Percentiles rank a stretch among this genome's conserved stretches.
These are phyloP conservation scores for Aspergillus pseudotamarii DNA, from an alignment of 2,329 filamentous ascomycete genomes.

Conservation along the genomic window DNA sequence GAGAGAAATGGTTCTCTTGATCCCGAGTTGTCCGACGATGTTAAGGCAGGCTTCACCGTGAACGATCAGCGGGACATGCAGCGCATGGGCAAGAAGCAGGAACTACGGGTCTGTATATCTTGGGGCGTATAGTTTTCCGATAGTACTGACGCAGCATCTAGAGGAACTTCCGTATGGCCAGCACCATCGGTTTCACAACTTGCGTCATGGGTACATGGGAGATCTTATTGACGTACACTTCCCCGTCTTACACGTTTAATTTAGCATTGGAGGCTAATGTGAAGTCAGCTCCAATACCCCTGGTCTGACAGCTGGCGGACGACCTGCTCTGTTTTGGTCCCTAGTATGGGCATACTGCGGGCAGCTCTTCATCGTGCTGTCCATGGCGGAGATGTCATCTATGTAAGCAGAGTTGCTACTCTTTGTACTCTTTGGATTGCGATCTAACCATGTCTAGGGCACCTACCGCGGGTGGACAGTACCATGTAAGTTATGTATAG, in stretches of 20 bases:
- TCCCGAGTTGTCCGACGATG: background rate
- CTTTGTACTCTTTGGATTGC: background rate
- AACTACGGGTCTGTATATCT: background rate
- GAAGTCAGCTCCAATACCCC: background rate
- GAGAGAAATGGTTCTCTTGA: background rate
- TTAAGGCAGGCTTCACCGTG: background rate
- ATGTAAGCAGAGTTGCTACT: background rate
- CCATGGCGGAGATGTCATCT: conserved; percentile 6
- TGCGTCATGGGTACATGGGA: conserved; percentile 9
- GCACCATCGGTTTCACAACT: conserved; percentile 6
- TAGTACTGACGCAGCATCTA: background rate
- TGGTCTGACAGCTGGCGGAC: background rate
- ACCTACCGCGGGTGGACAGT: conserved; percentile 6
- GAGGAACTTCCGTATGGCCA: conserved; percentile 5
- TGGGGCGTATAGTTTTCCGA: background rate
- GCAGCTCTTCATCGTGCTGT: background rate
- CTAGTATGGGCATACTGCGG: conserved; percentile 1
- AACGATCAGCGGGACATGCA: conserved; percentile 6
- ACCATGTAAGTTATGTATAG: background rate
- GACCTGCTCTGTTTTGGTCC: conserved; percentile 3
- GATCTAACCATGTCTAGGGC: background rate
- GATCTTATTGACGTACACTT: background rate
- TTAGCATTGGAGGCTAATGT: background rate
- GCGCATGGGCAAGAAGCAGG: conserved; percentile 10
- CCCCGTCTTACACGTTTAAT: background rate